phyloP scores from a whole-genome alignment of 192 early-diverging fungal species.

The Backusella morwellensis region DNA sequence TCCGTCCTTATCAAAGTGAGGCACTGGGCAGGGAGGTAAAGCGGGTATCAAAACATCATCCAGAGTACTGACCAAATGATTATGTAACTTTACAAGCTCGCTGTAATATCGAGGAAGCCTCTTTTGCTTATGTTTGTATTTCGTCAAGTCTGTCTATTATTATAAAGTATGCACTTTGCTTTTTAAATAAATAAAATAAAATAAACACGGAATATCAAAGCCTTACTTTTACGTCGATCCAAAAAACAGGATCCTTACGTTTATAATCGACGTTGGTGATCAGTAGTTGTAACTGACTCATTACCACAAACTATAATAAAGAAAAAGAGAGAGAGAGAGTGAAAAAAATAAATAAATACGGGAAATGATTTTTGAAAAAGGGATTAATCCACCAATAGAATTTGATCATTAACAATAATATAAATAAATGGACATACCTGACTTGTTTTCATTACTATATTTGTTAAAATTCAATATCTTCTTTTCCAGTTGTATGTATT shows the following conservation, averaged over 20 bases:
- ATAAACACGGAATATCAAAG: not conserved
- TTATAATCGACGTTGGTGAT: constrained; percentile 32
- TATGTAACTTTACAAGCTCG: constrained; percentile 24
- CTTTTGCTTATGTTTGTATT: constrained; percentile 31
- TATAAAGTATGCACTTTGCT: not conserved
- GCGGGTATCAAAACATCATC: constrained; percentile 23
- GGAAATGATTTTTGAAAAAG: not conserved
- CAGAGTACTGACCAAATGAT: constrained; percentile 17
- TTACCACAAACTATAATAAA: not conserved
- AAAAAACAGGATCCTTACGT: constrained; percentile 36
- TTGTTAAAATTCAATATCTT: too few relatives aligned
- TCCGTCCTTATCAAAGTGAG: constrained; percentile 25
- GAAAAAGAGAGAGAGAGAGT: not conserved
- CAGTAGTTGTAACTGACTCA: constrained; percentile 10
- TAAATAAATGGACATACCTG: not conserved
- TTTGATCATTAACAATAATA: not conserved
- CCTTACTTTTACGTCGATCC: constrained; percentile 30
- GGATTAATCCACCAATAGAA: not conserved
- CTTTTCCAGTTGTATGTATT: too few relatives aligned
- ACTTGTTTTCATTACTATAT: too few relatives aligned
- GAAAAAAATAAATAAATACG: not conserved
- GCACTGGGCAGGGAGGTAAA: constrained; percentile 20
- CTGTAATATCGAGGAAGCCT: constrained; percentile 31
- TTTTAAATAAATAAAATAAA: constrained; percentile 5
- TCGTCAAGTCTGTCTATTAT: constrained; percentile 24